phyloP scores from a whole-genome alignment of 2,329 filamentous ascomycete genomes.

The Knoxdaviesia capensis region DNA sequence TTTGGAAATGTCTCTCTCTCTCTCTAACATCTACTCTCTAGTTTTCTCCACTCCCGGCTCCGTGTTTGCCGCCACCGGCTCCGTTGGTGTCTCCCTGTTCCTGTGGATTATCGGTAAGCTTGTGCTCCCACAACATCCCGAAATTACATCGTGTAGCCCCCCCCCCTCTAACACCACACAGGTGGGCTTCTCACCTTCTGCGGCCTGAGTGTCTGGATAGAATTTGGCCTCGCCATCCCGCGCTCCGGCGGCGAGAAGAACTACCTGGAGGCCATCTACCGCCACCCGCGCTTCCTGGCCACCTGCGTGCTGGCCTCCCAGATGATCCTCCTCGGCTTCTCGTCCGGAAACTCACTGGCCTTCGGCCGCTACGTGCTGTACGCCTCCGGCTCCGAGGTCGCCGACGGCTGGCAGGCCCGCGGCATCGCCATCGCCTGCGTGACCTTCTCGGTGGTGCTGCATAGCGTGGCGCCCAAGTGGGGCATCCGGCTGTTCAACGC shows the following conservation, averaged over 20 bases:
- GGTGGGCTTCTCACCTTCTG: slow-evolving; percentile 33
- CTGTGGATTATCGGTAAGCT: slow-evolving; percentile 8
- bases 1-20: neutral
- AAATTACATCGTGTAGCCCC: neutral
- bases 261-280: slow-evolving; percentile 39
- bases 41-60: slow-evolving; percentile 34
- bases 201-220: slow-evolving; percentile 40
- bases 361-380: slow-evolving; percentile 38
- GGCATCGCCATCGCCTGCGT: slow-evolving; percentile 32
- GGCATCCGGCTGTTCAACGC: slow-evolving; percentile 38
- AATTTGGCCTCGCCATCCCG: slow-evolving; percentile 42
- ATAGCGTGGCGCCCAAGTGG: slow-evolving; percentile 32
- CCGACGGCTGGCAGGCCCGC: slow-evolving; percentile 34
- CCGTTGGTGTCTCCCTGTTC: slow-evolving; percentile 17
- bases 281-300: slow-evolving; percentile 34
- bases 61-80: slow-evolving; percentile 30
- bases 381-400: slow-evolving; percentile 24
- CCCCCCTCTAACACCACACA: slow-evolving; percentile 1
- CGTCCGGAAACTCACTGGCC: slow-evolving; percentile 34
- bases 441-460: slow-evolving; percentile 32
- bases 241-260: slow-evolving; percentile 45
- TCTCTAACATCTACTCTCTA: slow-evolving; percentile 5
- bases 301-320: slow-evolving; percentile 39
- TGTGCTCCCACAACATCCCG: neutral
- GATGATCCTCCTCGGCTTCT: slow-evolving; percentile 41